These are phyloP conservation scores for Geoglossum glabrum DNA, from an alignment of 495 filamentous ascomycete genomes.

Conservation along the genomic window DNA sequence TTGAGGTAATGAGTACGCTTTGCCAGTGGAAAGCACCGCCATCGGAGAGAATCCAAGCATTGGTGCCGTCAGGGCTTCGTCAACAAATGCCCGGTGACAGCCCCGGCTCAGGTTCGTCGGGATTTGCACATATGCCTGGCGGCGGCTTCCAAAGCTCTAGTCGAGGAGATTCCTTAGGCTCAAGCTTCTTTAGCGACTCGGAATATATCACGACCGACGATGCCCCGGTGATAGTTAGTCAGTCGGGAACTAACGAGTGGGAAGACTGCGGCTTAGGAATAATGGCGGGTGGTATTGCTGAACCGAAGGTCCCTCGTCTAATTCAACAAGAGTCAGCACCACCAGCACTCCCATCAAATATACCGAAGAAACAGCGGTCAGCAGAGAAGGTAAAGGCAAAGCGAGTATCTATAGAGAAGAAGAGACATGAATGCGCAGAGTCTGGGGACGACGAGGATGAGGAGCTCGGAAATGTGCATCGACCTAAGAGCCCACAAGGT, in stretches of 20 bases:
- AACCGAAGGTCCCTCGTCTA: conserved; percentile 14
- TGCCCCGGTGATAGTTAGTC: conserved; percentile 45
- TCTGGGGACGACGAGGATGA: conserved; percentile 89
- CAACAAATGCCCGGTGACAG: conserved; percentile 56
- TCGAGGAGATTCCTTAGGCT: conserved; percentile 68
- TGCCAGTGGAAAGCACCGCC: conserved; percentile 80
- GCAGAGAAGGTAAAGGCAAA: conserved; percentile 58
- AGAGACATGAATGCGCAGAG: conserved; percentile 57
- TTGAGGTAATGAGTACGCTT: conserved; percentile 61
- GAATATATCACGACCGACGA: conserved; percentile 42
- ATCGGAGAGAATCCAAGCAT: conserved; percentile 28
- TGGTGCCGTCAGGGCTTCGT: conserved; percentile 40
- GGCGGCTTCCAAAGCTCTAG: conserved; percentile 60
- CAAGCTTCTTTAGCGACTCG: conserved; percentile 67
- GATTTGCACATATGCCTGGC: conserved; percentile 45
- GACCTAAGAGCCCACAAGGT: conserved; percentile 35
- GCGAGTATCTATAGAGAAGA: conserved; percentile 53
- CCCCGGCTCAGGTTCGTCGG: conserved; percentile 63
- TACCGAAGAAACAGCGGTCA: conserved; percentile 38
- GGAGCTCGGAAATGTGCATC: conserved; percentile 46
- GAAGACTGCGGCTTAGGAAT: conserved; percentile 53
- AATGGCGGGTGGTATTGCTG: conserved; percentile 23
- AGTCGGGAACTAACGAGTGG: conserved; percentile 53
- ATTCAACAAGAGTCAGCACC: conserved; percentile 50
- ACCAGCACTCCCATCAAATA: conserved; percentile 24